Evolutionary conservation across 1,139 yeast genomes (phyloP).

Genomic region (Debaryomycetaceae sp.): DNA sequence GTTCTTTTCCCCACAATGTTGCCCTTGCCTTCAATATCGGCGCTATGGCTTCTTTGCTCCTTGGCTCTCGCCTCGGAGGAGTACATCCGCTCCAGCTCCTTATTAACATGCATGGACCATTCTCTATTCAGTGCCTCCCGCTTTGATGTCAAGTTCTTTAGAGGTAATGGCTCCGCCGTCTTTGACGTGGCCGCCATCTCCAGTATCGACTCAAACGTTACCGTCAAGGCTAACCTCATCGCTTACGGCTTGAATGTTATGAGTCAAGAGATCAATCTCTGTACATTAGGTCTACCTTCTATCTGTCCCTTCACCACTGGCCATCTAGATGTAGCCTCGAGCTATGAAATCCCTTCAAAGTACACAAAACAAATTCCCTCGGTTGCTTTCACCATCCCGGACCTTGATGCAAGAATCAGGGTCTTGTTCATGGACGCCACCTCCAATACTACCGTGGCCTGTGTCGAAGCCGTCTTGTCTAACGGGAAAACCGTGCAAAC

Average conservation of each 20-base stretch:
- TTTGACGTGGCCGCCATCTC: slow-evolving; percentile 74
- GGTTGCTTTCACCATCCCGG: slow-evolving; percentile 84
- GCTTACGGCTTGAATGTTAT: slow-evolving; percentile 78
- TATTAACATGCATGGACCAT: slow-evolving; percentile 85
- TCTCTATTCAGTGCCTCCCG: slow-evolving; percentile 83
- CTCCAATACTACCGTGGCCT: slow-evolving; percentile 47
- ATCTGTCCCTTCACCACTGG: slow-evolving; percentile 86
- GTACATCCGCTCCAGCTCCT: slow-evolving; percentile 51
- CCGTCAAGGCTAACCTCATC: slow-evolving; percentile 55
- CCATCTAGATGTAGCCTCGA: slow-evolving; percentile 60
- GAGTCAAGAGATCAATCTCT: slow-evolving; percentile 46
- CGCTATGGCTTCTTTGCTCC: no score
- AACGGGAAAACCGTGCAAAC: slow-evolving; percentile 95
- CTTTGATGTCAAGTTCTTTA: slow-evolving; percentile 67
- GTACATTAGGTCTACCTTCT: slow-evolving; percentile 39
- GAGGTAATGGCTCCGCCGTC: slow-evolving; percentile 48
- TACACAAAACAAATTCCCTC: slow-evolving; percentile 55
- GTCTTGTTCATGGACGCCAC: slow-evolving; percentile 50
- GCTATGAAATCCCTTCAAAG: slow-evolving; percentile 31
- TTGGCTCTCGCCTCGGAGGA: slow-evolving; percentile 10
- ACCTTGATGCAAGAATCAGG: slow-evolving; percentile 83
- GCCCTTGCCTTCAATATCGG: no score
- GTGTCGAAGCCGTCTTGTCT: slow-evolving; percentile 80
- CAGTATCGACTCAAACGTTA: slow-evolving; percentile 63
- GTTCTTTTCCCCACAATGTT: no score